Conservation (phyloP, 768 basidiomycete genomes). For the Pholiota microspora region DNA sequence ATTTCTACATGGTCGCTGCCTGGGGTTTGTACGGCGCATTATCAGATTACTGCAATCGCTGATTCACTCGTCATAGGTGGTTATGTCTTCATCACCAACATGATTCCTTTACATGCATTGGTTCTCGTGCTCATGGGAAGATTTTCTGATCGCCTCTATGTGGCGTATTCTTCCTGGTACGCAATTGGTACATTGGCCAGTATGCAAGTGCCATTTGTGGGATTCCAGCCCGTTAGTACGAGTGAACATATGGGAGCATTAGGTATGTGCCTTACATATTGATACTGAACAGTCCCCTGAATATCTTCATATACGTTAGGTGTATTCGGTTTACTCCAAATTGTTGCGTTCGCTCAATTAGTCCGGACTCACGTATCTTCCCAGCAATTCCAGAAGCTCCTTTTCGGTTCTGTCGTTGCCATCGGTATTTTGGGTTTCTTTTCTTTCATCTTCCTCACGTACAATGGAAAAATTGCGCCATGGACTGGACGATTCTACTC, state of each 20-base stretch:
- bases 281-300: background rate
- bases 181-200: constrained; percentile 94
- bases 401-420: constrained; percentile 66
- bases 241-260: constrained; percentile 99
- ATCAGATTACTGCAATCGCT: constrained; percentile 3
- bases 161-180: constrained; percentile 97
- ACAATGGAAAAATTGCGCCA: constrained; percentile 93
- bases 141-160: constrained; percentile 88
- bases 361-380: constrained; percentile 88
- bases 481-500: constrained; percentile 99
- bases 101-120: constrained; percentile 97
- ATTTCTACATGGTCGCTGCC: constrained; percentile 99
- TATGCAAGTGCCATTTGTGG: constrained; percentile 99
- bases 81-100: constrained; percentile 99
- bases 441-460: constrained; percentile 79
- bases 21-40: constrained; percentile 67
- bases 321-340: constrained; percentile 95
- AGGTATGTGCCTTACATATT: constrained; percentile 43
- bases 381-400: constrained; percentile 86
- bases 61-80: constrained; percentile 54
- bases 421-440: constrained; percentile 70
- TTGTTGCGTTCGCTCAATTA: constrained; percentile 89
- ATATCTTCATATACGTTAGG: constrained; percentile 40
- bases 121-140: constrained; percentile 95
- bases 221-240: constrained; percentile 96